These are phyloP conservation scores for Garcia nutans DNA, from an alignment of 345 rosid species.

Conservation along the genomic window DNA sequence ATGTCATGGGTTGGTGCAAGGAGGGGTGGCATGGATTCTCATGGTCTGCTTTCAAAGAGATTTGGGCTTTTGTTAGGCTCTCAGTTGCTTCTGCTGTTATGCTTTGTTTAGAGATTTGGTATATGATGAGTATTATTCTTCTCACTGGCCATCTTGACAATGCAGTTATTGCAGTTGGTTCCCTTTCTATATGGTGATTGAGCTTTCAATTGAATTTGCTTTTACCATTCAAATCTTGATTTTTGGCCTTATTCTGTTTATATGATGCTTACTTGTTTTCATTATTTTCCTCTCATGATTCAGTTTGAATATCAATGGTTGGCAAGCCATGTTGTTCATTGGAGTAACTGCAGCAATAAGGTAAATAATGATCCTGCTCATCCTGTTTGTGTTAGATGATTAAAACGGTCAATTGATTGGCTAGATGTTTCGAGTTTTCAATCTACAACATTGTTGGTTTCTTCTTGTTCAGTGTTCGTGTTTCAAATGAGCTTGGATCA, in stretches of 20 bases:
- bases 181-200: constrained; percentile 79
- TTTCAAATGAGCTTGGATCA: constrained; percentile 76
- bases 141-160: constrained; percentile 69
- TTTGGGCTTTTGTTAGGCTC: constrained; percentile 74
- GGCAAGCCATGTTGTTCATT: constrained; percentile 76
- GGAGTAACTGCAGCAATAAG: constrained; percentile 63
- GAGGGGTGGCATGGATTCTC: constrained; percentile 73
- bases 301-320: constrained; percentile 79
- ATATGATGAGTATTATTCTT: constrained; percentile 73
- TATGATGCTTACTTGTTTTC: not conserved
- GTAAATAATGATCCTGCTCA: not conserved
- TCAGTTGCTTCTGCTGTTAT: constrained; percentile 78
- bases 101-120: constrained; percentile 86
- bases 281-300: not conserved
- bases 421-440: not conserved
- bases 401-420: not conserved
- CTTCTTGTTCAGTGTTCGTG: constrained; percentile 51
- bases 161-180: constrained; percentile 68
- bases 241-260: not conserved
- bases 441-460: not conserved
- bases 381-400: too few relatives aligned
- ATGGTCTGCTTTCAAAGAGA: constrained; percentile 55
- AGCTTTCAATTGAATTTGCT: too few relatives aligned
- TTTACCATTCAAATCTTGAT: too few relatives aligned
- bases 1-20: constrained; percentile 55